phyloP scores from a whole-genome alignment of 2,329 filamentous ascomycete species.

The Venturia oleaginea region DNA sequence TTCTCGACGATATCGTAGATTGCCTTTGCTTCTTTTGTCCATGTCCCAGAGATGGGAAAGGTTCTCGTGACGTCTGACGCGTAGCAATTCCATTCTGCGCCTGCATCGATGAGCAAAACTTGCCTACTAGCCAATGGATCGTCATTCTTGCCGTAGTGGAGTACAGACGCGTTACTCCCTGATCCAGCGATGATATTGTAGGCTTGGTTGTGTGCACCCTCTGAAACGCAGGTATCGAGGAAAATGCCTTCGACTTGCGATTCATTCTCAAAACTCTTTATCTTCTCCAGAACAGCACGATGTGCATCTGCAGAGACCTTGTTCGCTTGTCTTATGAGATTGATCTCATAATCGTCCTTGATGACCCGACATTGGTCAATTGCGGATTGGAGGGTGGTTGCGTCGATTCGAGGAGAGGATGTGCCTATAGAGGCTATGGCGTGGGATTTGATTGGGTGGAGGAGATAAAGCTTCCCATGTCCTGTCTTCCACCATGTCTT shows the following conservation, averaged over 20 bases:
- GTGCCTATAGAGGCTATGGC: conserved; percentile 21
- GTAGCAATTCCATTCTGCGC: conserved; percentile 76
- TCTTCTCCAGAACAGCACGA: conserved; percentile 54
- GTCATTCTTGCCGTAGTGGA: conserved; percentile 82
- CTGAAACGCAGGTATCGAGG: conserved; percentile 59
- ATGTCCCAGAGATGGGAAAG: conserved; percentile 65
- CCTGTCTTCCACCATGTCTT: conserved; percentile 24
- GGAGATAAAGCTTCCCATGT: conserved; percentile 25
- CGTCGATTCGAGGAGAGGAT: conserved; percentile 1
- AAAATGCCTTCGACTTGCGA: conserved; percentile 76
- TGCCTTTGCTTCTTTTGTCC: conserved; percentile 57
- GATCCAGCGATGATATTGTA: conserved; percentile 85
- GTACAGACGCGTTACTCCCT: conserved; percentile 69
- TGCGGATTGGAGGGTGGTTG: conserved; percentile 48
- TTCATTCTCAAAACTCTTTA: conserved; percentile 59
- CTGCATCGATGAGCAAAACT: conserved; percentile 77
- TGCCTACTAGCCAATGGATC: conserved; percentile 59
- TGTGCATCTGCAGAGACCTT: conserved; percentile 72
- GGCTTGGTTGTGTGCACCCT: conserved; percentile 66
- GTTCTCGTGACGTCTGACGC: conserved; percentile 86
- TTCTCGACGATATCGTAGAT: conserved; percentile 70
- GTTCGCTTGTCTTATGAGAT: conserved; percentile 71
- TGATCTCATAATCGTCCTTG: conserved; percentile 78
- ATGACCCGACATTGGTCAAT: conserved; percentile 73
- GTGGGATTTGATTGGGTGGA: conserved; percentile 26